phyloP scores from a whole-genome alignment of 129 eudicot species.

The Artemisia tridentata region DNA sequence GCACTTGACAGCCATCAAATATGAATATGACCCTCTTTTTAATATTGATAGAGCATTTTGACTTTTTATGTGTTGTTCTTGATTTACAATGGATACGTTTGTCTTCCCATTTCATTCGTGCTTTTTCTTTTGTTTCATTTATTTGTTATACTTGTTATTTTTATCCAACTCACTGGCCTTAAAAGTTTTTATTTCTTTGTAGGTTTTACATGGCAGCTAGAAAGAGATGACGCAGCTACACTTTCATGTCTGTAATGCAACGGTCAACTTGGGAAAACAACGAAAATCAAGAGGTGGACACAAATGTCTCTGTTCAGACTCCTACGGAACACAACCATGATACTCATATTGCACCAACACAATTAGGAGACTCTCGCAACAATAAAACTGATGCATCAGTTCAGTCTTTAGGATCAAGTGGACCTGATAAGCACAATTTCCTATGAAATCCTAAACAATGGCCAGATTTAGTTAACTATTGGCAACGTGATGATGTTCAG shows the following conservation, averaged over 20 bases:
- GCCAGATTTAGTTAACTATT: background rate
- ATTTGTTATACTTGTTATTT: background rate
- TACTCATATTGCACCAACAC: no score
- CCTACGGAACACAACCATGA: no score
- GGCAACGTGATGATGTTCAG: background rate
- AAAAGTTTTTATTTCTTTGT: background rate
- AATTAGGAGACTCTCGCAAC: no score
- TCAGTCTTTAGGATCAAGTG: background rate
- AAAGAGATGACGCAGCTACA: background rate
- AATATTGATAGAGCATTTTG: background rate
- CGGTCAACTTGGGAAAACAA: no score
- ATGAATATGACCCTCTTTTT: constrained; percentile 3
- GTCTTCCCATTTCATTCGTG: background rate
- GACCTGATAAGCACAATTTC: no score
- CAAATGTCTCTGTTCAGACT: background rate
- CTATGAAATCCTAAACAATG: background rate
- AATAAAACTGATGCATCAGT: background rate
- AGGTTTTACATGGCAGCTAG: background rate
- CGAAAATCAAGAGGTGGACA: no score
- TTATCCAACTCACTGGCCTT: background rate
- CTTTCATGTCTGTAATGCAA: background rate
- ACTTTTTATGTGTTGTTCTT: background rate
- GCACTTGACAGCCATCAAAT: background rate
- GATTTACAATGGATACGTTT: background rate
- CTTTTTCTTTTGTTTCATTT: background rate